Base-by-base conservation (phyloP, 768 basidiomycete genomes). In the Coprinopsis cinerea region DNA sequence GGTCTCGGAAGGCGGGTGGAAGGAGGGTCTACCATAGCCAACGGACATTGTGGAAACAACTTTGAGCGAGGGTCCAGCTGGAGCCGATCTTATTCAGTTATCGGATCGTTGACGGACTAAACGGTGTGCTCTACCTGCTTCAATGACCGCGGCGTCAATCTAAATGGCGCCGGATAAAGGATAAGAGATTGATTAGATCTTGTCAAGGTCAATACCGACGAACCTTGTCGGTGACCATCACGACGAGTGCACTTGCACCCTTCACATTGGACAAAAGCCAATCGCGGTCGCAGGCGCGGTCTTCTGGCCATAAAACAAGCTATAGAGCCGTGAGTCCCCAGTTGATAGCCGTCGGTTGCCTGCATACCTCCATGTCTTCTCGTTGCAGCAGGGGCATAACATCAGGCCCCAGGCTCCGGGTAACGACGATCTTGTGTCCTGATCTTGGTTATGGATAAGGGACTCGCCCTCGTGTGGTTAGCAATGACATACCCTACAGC, bases 41-140 rank as follows among this genome's bases (percentile, higher is more conserved):
- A 93, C 91, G 15, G 90, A 92, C 82, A 95, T 88, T 0, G 94
- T 96, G 1, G 93, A 95, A 2, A 96, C 78, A n/a, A 89, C 83
- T 37, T 78, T 79, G 7, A 99, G 73, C 43, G 64, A 71, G 0
- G 85, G 71, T 2, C 92, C 92, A 54, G 91, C 91, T 85, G 56
- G 2, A 20, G n/a, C 15, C 48, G 17, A 44, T 5, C 35, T 5
- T 10, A 5, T 17, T 45, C 22, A 42, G 30, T 49, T 26, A 28
- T 48, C 15, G 7, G 17, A n/a, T 43, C 39, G 17, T 20, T 18
- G 44, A 18, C 18, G 28, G 23, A 32, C 40, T 17, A 48, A 10
- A 32, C 20, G 24, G 11, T 14, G 15, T 26, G 15, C 42, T 57
- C 26, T 47, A 77, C 77, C 77, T 60, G 77, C 74, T 32, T 84